phyloP scores from a whole-genome alignment of 371 early-diverging fungal genomes.

The Saksenaea oblongispora region DNA sequence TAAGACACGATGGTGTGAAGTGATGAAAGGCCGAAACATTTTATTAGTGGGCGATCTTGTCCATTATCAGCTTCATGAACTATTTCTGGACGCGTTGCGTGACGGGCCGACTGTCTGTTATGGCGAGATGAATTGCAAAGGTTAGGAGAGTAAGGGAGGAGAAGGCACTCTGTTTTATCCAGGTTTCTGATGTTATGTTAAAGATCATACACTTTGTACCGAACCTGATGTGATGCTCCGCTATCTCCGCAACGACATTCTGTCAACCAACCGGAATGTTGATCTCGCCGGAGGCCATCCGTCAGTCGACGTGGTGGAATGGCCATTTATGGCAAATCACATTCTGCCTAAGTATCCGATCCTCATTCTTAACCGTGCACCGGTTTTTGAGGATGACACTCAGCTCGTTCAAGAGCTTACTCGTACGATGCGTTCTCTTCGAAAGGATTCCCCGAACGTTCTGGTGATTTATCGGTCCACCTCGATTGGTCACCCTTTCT shows the following conservation, averaged over 20 bases:
- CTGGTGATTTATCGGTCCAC: constrained; percentile 58
- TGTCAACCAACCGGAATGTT: constrained; percentile 42
- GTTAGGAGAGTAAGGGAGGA: constrained; percentile 16
- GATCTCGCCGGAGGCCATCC: constrained; percentile 41
- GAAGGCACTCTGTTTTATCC: too few relatives aligned
- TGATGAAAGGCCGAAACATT: constrained; percentile 39
- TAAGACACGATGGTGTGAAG: constrained; percentile 29
- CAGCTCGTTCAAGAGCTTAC: constrained; percentile 47
- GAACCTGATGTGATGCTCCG: constrained; percentile 32
- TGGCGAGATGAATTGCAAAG: constrained; percentile 62
- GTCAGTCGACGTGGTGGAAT: constrained; percentile 40
- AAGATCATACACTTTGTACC: constrained; percentile 50
- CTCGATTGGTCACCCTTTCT: constrained; percentile 48
- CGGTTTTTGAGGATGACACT: constrained; percentile 45
- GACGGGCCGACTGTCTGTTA: constrained; percentile 53
- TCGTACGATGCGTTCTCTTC: constrained; percentile 46
- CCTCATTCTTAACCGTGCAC: constrained; percentile 54
- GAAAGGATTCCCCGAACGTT: constrained; percentile 36
- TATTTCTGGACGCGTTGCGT: constrained; percentile 49
- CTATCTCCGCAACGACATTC: constrained; percentile 58
- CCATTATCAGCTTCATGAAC: constrained; percentile 60
- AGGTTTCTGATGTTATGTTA: neutral
- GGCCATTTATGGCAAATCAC: constrained; percentile 48
- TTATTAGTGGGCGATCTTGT: constrained; percentile 58
- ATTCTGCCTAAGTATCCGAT: constrained; percentile 42